Percentiles rank a stretch among this genome's conserved stretches.
Conservation (phyloP, 2,329 filamentous ascomycete genomes). For the Amphichorda felina region DNA sequence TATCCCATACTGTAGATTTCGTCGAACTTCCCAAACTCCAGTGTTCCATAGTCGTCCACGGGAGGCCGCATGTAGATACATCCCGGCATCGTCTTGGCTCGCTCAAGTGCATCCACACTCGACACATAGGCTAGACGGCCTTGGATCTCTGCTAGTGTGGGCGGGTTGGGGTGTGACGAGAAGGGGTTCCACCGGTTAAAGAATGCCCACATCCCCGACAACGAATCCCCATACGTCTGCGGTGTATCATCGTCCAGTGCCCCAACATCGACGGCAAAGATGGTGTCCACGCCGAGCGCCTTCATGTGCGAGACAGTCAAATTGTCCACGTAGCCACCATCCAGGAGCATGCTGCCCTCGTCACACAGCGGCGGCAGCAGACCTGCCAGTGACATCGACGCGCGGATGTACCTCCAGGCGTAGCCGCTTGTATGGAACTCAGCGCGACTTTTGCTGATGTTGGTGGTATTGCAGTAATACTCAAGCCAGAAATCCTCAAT, state of each 20-base stretch:
- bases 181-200: conserved; percentile 97
- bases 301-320: conserved; percentile 97
- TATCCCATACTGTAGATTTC: conserved; percentile 92
- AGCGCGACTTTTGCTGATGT: conserved; percentile 84
- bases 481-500: conserved; percentile 99
- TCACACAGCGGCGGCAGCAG: conserved; percentile 89
- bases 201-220: conserved; percentile 91
- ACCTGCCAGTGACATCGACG: conserved; percentile 93
- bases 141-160: conserved; percentile 92
- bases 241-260: conserved; percentile 84
- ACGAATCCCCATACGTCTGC: conserved; percentile 83
- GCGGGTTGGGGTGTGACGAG: conserved; percentile 77
- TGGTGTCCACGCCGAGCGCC: conserved; percentile 78
- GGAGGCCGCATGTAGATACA: conserved; percentile 96
- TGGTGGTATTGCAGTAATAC: conserved; percentile 98
- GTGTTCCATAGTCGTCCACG: conserved; percentile 82
- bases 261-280: conserved; percentile 93
- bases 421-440: conserved; percentile 96
- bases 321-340: conserved; percentile 96
- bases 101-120: conserved; percentile 85
- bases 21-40: conserved; percentile 96
- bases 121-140: conserved; percentile 89
- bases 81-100: conserved; percentile 80
- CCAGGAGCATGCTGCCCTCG: conserved; percentile 90
- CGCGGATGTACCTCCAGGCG: conserved; percentile 92